These are phyloP conservation scores for Sarcomyxa edulis DNA, from an alignment of 768 basidiomycete species.

Conservation along the genomic window DNA sequence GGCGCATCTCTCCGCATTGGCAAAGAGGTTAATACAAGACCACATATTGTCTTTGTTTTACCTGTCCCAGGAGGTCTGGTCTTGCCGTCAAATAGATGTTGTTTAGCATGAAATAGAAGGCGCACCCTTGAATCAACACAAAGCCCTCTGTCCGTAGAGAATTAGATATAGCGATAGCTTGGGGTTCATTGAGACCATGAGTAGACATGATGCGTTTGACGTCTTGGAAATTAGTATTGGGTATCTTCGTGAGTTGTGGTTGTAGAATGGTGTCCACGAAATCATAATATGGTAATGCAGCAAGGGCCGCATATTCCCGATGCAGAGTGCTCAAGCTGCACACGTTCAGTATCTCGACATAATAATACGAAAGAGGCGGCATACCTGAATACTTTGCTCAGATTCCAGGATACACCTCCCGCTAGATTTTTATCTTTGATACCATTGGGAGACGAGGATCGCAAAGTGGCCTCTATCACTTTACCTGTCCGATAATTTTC, in stretches of 20 bases:
- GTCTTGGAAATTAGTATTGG: constrained; percentile 41
- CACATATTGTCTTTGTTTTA: constrained; percentile 97
- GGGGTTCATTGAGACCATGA: constrained; percentile 86
- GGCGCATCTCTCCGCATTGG: constrained; percentile 55
- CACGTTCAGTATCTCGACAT: constrained; percentile 3
- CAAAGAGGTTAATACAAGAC: constrained; percentile 81
- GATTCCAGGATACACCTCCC: constrained; percentile 61
- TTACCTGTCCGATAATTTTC: constrained; percentile 28
- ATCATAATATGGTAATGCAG: constrained; percentile 80
- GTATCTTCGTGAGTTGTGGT: constrained; percentile 50
- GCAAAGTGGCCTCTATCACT: constrained; percentile 54
- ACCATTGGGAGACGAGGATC: constrained; percentile 39
- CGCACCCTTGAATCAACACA: constrained; percentile 90
- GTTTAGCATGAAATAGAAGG: constrained; percentile 1
- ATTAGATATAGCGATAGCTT: constrained; percentile 82
- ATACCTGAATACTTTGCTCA: constrained; percentile 83
- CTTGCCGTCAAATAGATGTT: constrained; percentile 1
- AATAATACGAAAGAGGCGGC: neutral
- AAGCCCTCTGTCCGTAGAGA: constrained; percentile 74
- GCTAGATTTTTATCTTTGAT: constrained; percentile 57
- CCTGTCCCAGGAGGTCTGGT: constrained; percentile 93
- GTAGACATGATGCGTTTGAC: constrained; percentile 61
- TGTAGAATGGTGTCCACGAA: constrained; percentile 63
- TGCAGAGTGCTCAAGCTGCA: constrained; percentile 83
- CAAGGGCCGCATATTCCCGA: constrained; percentile 87